Conservation (phyloP, 2,329 filamentous ascomycete species). For the Escovopsis sp. region DNA sequence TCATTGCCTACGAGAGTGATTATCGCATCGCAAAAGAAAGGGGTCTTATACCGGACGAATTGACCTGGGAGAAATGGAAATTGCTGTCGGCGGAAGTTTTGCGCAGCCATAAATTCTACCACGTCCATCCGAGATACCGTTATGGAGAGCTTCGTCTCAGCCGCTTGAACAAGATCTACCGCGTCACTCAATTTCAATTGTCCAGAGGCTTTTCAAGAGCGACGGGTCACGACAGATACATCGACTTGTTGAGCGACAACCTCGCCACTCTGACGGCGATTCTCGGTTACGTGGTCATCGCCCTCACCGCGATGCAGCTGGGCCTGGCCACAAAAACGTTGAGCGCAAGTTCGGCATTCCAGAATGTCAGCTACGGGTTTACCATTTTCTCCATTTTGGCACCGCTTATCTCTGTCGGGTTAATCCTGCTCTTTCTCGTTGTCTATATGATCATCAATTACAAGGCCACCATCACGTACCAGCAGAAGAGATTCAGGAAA, state of each 20-base stretch:
- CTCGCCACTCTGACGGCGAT: conserved; percentile 24
- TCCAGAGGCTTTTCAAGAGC: conserved; percentile 10
- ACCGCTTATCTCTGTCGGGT: conserved; percentile 16
- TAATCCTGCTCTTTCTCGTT: conserved; percentile 5
- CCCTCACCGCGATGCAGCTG: conserved; percentile 36
- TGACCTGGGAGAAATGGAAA: conserved; percentile 25
- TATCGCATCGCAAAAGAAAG: conserved; percentile 20
- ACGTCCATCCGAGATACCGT: conserved; percentile 21
- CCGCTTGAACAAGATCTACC: conserved; percentile 28
- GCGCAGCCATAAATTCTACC: conserved; percentile 10
- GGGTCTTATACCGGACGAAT: conserved; percentile 17
- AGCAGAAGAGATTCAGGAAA: not conserved
- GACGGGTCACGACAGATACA: conserved; percentile 18
- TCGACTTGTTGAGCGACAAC: conserved; percentile 27
- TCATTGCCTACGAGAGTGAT: conserved; percentile 25
- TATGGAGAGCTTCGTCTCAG: conserved; percentile 26
- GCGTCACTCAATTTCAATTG: conserved; percentile 6
- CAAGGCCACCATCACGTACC: not conserved
- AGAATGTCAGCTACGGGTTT: conserved; percentile 30
- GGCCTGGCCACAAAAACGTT: conserved; percentile 24
- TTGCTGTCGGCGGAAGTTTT: conserved; percentile 12
- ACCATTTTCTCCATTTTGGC: conserved; percentile 30
- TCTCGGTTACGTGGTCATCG: conserved; percentile 28
- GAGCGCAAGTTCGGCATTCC: conserved; percentile 21
- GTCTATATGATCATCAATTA: not conserved